These are phyloP conservation scores for Lobosporangium transversale DNA, from an alignment of 192 early-diverging fungal genomes.

Conservation along the genomic window DNA sequence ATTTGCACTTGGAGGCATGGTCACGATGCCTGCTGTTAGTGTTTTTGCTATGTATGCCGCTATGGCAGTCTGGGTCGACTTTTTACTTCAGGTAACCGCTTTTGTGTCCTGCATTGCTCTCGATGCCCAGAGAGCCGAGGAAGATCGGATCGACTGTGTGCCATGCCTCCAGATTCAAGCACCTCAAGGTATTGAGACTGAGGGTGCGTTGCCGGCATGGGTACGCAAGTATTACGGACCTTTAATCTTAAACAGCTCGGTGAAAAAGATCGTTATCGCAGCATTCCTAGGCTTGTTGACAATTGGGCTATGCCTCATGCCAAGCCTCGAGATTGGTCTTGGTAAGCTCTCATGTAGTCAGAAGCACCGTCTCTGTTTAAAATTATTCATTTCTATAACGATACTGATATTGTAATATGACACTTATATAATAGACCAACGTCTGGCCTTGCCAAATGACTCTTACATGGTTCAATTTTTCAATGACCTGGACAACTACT, in stretches of 20 bases:
- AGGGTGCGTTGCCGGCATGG: constrained; percentile 58
- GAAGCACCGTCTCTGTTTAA: too few species aligned
- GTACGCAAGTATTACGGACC: constrained; percentile 65
- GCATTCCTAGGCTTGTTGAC: constrained; percentile 65
- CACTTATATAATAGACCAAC: constrained; percentile 58
- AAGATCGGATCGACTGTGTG: constrained; percentile 61
- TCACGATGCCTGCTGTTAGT: constrained; percentile 76
- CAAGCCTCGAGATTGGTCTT: constrained; percentile 64
- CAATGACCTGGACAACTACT: constrained; percentile 67
- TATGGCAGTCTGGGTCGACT: constrained; percentile 69
- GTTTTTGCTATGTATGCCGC: constrained; percentile 75
- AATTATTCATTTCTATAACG: constrained; percentile 2
- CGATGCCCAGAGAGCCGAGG: constrained; percentile 65
- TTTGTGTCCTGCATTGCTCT: constrained; percentile 69
- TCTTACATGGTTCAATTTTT: constrained; percentile 74
- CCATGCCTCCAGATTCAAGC: constrained; percentile 62
- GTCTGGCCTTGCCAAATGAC: constrained; percentile 68
- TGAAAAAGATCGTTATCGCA: constrained; percentile 55
- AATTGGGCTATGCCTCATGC: constrained; percentile 54
- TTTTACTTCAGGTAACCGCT: constrained; percentile 70
- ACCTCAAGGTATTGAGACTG: constrained; percentile 55
- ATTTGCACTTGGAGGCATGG: constrained; percentile 68
- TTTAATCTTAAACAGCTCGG: constrained; percentile 56
- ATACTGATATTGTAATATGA: too few species aligned
- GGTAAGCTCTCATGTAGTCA: too few species aligned